Base-by-base conservation (phyloP, 1,139 yeast genomes). In the Lodderomyces oxycetoniae region DNA sequence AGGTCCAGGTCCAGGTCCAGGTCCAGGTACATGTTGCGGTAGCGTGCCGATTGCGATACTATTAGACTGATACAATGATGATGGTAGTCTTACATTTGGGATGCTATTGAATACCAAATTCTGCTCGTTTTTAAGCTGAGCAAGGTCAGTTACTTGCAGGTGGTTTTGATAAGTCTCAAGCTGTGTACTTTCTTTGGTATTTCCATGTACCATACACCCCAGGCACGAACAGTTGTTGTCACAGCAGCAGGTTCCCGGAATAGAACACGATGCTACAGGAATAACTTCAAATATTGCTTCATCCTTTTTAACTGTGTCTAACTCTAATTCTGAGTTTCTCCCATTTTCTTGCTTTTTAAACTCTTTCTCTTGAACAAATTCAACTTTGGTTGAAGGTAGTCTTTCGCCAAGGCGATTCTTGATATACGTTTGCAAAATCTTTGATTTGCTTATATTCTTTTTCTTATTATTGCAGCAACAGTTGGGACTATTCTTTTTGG, bases 221-320 rank as follows among this genome's bases (percentile, higher is more conserved):
- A 55, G 66, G 52, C 80, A 75, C 4, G 50, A 34, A 50, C 80
- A 75, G 17, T 56, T 51, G 15, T 59, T 68, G 12, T 59, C 70
- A 52, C 80, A 74, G 23, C 60, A 48, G 49, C 80, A 74, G 0
- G 74, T 55, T 0, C 77, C 78, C 0, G 74, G 71, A 12, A 70
- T 57, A 1, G 74, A 61, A 45, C 77, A 68, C 4, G 74, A 51
- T 24, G 64, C 57, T 23, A 60, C 52, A 21, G 55, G 48, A 9
- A 59, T 53, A 23, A 61, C 52, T 39, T 58, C 58, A 43, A 45
- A 41, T 13, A 45, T 19, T 20, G 36, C 37, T 11, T 37, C 30
- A 4, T 27, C 26, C 5, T 19, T n/a, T n/a, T 17, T n/a, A 11
- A 11, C n/a, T n/a, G n/a, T n/a, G n/a, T n/a, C n/a, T n/a, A n/a